Conservation (phyloP, 2,329 filamentous ascomycete genomes). For the Hymenoscyphus scutula region DNA sequence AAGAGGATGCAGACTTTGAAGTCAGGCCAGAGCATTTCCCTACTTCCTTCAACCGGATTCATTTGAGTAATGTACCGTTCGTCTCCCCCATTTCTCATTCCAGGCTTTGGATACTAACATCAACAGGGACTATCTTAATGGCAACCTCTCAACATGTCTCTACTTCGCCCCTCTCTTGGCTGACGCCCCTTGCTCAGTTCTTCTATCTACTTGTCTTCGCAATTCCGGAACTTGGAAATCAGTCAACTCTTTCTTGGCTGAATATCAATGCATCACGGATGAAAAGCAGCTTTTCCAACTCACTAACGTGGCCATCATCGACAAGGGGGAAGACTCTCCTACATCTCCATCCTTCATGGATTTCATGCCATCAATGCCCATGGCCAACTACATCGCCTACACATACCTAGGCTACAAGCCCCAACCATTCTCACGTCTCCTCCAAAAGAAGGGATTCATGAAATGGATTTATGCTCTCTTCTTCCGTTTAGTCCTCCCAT, state of each 20-base stretch:
- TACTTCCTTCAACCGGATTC: slow-evolving; percentile 15
- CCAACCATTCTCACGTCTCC: slow-evolving; percentile 2
- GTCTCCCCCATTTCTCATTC: not conserved
- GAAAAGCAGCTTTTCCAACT: slow-evolving; percentile 12
- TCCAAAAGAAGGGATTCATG: slow-evolving; percentile 12
- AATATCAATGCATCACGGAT: slow-evolving; percentile 19
- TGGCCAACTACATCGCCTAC: slow-evolving; percentile 12
- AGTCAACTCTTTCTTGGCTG: slow-evolving; percentile 13
- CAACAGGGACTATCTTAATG: slow-evolving; percentile 15
- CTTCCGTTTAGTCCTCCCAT: slow-evolving; percentile 16
- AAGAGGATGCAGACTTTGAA: not conserved
- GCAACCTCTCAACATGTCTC: slow-evolving; percentile 18
- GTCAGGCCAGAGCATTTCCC: slow-evolving; percentile 16
- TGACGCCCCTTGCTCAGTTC: not conserved
- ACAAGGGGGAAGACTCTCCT: not conserved
- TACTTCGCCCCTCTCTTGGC: slow-evolving; percentile 17
- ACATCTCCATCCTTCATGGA: not conserved
- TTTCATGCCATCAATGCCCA: not conserved
- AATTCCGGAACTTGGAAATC: slow-evolving; percentile 10
- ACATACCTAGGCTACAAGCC: not conserved
- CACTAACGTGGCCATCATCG: not conserved
- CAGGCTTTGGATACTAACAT: not conserved
- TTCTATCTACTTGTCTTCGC: slow-evolving; percentile 17
- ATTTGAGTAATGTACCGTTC: slow-evolving; percentile 25
- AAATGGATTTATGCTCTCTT: slow-evolving; percentile 22